Evolutionary conservation across 2,329 filamentous ascomycete species (phyloP).

Genomic region (Colletotrichum sp.): DNA sequence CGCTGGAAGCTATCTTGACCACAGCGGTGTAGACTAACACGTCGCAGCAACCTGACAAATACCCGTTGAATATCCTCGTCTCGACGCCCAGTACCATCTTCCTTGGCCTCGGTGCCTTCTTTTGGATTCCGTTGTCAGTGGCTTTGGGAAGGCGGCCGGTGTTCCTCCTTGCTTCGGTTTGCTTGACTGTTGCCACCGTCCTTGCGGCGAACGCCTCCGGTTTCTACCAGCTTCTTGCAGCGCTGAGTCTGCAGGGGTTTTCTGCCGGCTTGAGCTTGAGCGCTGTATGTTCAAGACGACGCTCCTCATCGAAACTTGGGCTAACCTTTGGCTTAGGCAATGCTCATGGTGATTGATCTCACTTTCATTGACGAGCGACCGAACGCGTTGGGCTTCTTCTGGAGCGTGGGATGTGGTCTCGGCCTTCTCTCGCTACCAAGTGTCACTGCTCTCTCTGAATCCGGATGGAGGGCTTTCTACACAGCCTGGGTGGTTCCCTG

Average conservation of each 20-base stretch:
- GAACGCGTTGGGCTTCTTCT: slow-evolving; percentile 34
- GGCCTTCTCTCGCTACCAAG: slow-evolving; percentile 32
- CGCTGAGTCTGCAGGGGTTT: slow-evolving; percentile 35
- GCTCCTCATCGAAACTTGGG: neutral
- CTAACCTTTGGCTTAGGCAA: slow-evolving; percentile 27
- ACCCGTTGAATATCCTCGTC: slow-evolving; percentile 1
- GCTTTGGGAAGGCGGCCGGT: slow-evolving; percentile 40
- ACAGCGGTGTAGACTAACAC: slow-evolving; percentile 23
- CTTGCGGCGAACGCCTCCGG: slow-evolving; percentile 29
- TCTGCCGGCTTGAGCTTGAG: slow-evolving; percentile 34
- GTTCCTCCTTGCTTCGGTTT: slow-evolving; percentile 30
- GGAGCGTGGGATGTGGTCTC: slow-evolving; percentile 31
- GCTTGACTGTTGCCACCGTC: slow-evolving; percentile 16
- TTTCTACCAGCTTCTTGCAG: slow-evolving; percentile 31
- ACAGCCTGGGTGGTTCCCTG: slow-evolving; percentile 30
- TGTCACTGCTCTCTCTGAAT: slow-evolving; percentile 25
- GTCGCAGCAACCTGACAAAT: neutral
- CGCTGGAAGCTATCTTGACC: neutral
- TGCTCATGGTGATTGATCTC: slow-evolving; percentile 40
- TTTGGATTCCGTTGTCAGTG: slow-evolving; percentile 41
- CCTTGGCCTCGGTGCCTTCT: slow-evolving; percentile 37
- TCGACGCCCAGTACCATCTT: slow-evolving; percentile 27
- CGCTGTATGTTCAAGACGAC: slow-evolving; percentile 22
- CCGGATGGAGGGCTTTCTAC: slow-evolving; percentile 38
- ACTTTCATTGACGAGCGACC: slow-evolving; percentile 43